These are phyloP conservation scores for Porpolomopsis calyptriformis DNA, from an alignment of 768 basidiomycete species.

Conservation along the genomic window DNA sequence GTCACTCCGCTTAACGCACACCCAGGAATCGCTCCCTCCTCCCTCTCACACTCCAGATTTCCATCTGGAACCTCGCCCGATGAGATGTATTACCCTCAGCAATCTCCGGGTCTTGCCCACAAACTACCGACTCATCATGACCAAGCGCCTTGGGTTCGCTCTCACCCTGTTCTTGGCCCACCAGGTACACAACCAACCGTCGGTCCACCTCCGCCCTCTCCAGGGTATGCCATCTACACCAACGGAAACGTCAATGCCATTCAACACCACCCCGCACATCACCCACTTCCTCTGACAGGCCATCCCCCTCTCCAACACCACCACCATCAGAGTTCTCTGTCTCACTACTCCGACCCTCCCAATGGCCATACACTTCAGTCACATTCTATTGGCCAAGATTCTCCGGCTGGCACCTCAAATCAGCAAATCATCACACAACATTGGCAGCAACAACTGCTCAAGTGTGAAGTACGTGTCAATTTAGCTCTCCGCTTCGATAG, in stretches of 20 bases:
- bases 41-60: not conserved
- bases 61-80: constrained; percentile 16
- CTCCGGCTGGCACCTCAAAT: constrained; percentile 37
- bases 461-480: constrained; percentile 87
- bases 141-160: constrained; percentile 60
- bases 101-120: constrained; percentile 71
- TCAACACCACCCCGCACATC: constrained; percentile 51
- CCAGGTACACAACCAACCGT: constrained; percentile 43
- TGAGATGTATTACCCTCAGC: constrained; percentile 79
- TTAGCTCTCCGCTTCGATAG: constrained; percentile 7
- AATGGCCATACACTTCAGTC: constrained; percentile 51
- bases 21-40: not conserved
- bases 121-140: constrained; percentile 69
- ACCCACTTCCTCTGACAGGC: constrained; percentile 36
- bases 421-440: constrained; percentile 67
- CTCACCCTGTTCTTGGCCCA: constrained; percentile 41
- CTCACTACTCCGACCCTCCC: constrained; percentile 74
- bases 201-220: constrained; percentile 58
- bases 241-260: constrained; percentile 54
- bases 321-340: constrained; percentile 70
- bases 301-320: constrained; percentile 52
- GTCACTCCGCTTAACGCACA: not conserved
- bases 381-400: constrained; percentile 46
- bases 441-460: constrained; percentile 90
- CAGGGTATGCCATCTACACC: constrained; percentile 67